These are phyloP conservation scores for Niveomyces coronatus DNA, from an alignment of 2,329 filamentous ascomycete genomes.

Conservation along the genomic window DNA sequence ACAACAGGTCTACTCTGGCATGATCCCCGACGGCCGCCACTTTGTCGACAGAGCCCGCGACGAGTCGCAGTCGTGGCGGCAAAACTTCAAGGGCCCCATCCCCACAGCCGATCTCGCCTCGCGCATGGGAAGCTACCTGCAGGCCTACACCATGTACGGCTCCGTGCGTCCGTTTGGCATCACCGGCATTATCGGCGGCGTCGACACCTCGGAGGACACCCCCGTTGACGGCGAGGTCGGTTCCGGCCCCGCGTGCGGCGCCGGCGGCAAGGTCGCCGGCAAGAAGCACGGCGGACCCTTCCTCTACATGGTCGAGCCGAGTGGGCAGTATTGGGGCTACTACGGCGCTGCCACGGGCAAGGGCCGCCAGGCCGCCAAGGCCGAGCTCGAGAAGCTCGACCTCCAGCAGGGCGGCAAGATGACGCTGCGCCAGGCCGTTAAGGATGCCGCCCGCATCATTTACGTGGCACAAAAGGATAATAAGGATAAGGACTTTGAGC, in stretches of 20 bases:
- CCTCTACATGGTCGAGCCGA: conserved; percentile 98
- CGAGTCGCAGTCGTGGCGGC: conserved; percentile 84
- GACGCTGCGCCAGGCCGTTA: conserved; percentile 77
- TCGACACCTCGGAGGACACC: conserved; percentile 78
- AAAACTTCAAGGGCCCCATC: conserved; percentile 90
- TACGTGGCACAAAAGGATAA: conserved; percentile 97
- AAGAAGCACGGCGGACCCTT: conserved; percentile 79
- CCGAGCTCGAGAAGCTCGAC: conserved; percentile 96
- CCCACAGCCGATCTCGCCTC: conserved; percentile 78
- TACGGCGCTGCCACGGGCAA: conserved; percentile 97
- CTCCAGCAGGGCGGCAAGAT: conserved; percentile 66
- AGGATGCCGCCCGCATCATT: conserved; percentile 94
- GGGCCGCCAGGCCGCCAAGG: conserved; percentile 92
- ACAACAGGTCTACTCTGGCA: conserved; percentile 75
- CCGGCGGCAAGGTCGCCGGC: conserved; percentile 69
- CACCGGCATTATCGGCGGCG: conserved; percentile 86
- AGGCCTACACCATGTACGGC: conserved; percentile 95
- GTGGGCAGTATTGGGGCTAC: conserved; percentile 96
- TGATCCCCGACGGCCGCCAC: conserved; percentile 90
- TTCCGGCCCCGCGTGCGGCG: conserved; percentile 63
- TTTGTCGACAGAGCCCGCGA: conserved; percentile 91
- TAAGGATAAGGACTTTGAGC: conserved; percentile 99
- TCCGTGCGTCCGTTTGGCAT: conserved; percentile 95
- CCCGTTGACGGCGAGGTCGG: conserved; percentile 89
- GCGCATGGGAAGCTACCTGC: conserved; percentile 90